Evolutionary conservation across 495 filamentous ascomycete species (phyloP), one percentile per base, ranked within the genome.

Genomic region (Penicillium odoratum): DNA sequence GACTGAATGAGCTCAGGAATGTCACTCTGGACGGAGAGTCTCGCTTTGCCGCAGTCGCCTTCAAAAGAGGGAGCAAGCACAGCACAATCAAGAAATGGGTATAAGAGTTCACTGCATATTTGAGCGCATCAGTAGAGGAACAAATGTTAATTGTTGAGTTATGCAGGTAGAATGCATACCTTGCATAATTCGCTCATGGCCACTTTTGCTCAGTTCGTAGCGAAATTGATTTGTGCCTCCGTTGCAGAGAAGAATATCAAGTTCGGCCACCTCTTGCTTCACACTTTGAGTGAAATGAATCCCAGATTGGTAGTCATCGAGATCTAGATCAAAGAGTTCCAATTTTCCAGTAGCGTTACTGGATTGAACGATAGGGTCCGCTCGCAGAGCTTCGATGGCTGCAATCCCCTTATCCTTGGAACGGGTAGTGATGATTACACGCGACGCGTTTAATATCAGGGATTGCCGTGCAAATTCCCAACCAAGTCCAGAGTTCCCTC

Each of bases 401-500:
- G 36, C 61, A 18, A 57, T 31, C 16, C 68, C 70, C 31, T 66
- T 73, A 1, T 51, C 28, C 31, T 40, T n/a, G 28, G 45, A 50
- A 18, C 68, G 66, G n/a, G 61, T 58, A 4, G 64, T 66, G 56
- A 74, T 60, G 28, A 73, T 66, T 13, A 71, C 53, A 5, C 58
- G 61, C 10, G 53, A 33, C 2, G 53, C 60, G 6, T 60, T 49
- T 16, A 65, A 48, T 3, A 49, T 48, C 6, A 73, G 34, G 25
- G 70, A 68, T 59, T 77, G 73, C 9, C 69, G 66, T 10, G 76
- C 72, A 18, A 71, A 72, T 60, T 82, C 81, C 28, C 77, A 73
- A 26, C 82, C 82, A 1, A 85, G 59, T 18, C 84, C 83, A 4
- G 64, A 69, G 52, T 82, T 83, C 16, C 72, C 72, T 25, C 83